Evolutionary conservation across 2,329 filamentous ascomycete species (phyloP), one percentile per base, ranked within the genome.

Genomic region (Trichoderma sp.): DNA sequence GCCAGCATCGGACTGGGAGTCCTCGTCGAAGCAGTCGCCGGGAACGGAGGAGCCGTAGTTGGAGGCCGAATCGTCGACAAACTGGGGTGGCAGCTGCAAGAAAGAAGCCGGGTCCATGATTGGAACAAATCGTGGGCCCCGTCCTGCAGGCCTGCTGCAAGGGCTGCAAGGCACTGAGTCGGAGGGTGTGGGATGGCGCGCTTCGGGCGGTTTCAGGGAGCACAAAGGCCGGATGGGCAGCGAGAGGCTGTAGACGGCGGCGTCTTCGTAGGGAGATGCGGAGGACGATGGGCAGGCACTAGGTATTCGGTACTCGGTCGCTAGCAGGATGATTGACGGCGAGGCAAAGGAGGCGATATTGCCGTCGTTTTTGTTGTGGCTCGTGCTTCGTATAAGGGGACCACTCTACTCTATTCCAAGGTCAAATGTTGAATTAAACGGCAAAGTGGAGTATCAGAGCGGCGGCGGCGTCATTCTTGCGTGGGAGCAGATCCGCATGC

Each of bases 31-130:
- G 59, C 58, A 71, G 46, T 68, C 68, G 66, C 69, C 71, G 68
- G 68, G 68, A 56, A 71, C 65, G 68, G 70, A 71, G 67, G 69
- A 70, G n/a, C 68, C 70, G 49, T 69, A 69, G 70, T 70, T 70
- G 70, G 72, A 71, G 24, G 70, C 72, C 37, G 72, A 72, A 49
- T 74, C 72, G 30, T 72, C 59, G 56, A 66, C 49, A 63, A 64
- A 66, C 63, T 72, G 71, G 73, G 72, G 73, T 73, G 67, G 59
- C 55, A 66, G 49, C 30, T 49, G 68, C 60, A 68, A 73, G 70
- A 70, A 69, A 59, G 69, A 69, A 59, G 69, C 43, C 71, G 71
- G 68, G 67, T 71, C 71, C 74, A 75, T 76, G 70, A 75, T 74
- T 75, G 74, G 74, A 5, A 32, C 68, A n/a, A 30, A n/a, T 49